phyloP scores from a whole-genome alignment of 2,329 filamentous ascomycete genomes.

The Truncatella angustata region DNA sequence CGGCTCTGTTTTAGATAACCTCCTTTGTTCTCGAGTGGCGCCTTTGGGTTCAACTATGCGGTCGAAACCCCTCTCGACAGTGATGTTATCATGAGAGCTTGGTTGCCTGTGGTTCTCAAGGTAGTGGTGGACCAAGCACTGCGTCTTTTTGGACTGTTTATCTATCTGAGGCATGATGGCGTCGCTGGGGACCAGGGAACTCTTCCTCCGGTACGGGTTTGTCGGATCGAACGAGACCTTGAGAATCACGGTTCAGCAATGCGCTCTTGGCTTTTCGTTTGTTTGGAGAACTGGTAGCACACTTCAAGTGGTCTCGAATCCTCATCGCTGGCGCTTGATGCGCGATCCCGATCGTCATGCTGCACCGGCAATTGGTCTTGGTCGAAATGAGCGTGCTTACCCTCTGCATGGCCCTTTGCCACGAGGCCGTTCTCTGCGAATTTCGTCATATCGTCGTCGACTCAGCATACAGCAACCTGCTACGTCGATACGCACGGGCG shows the following conservation, averaged over 20 bases:
- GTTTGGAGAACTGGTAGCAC: conserved; percentile 14
- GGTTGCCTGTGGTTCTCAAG: conserved; percentile 54
- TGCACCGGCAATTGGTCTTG: neutral
- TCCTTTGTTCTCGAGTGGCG: conserved; percentile 14
- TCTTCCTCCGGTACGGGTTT: conserved; percentile 64
- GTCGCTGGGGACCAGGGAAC: conserved; percentile 58
- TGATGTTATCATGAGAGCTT: conserved; percentile 20
- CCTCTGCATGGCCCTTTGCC: conserved; percentile 16
- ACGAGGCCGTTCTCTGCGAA: conserved; percentile 10
- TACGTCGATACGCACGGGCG: neutral
- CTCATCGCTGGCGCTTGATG: conserved; percentile 49
- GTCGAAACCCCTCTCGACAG: conserved; percentile 25
- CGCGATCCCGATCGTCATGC: conserved; percentile 35
- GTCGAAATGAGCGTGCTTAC: conserved; percentile 28
- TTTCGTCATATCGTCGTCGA: conserved; percentile 16
- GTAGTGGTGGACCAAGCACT: conserved; percentile 65
- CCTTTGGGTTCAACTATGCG: conserved; percentile 35
- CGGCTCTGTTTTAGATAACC: conserved; percentile 32
- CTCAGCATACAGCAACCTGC: too few relatives aligned
- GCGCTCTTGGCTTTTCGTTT: neutral
- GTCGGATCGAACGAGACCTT: conserved; percentile 62
- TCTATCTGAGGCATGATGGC: conserved; percentile 34
- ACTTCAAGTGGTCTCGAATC: conserved; percentile 53
- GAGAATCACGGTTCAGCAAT: neutral
- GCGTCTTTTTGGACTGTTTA: conserved; percentile 40